Conservation (phyloP, 2,329 filamentous ascomycete genomes). For the Tolypocladium pustulatum region DNA sequence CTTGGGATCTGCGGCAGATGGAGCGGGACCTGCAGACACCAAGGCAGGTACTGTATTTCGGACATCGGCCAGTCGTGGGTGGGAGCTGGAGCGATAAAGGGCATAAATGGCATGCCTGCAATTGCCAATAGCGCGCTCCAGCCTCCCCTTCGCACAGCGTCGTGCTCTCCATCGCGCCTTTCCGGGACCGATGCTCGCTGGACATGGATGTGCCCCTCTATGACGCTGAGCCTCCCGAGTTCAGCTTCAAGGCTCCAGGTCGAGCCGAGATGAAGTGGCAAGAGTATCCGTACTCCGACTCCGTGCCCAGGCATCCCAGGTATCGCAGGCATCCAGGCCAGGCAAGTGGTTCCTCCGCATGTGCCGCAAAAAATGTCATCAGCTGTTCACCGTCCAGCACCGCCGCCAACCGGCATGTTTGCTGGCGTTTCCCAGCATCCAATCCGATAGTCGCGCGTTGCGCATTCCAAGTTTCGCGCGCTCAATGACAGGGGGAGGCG, state of each 20-base stretch:
- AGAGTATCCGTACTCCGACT: background rate
- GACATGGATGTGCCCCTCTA: background rate
- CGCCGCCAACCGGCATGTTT: background rate
- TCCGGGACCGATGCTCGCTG: background rate
- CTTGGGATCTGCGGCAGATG: background rate
- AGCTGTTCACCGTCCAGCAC: background rate
- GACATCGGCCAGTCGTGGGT: background rate
- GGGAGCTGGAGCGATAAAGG: background rate
- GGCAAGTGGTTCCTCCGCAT: background rate
- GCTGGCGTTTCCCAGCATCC: background rate
- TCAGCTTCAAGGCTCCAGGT: background rate
- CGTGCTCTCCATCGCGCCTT: background rate
- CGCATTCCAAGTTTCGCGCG: background rate
- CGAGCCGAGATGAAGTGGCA: background rate
- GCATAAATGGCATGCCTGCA: background rate
- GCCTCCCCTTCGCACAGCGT: background rate
- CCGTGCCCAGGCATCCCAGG: too few relatives aligned
- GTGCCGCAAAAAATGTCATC: too few relatives aligned
- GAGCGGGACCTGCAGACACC: background rate
- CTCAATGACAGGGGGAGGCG: background rate
- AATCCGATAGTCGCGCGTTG: background rate
- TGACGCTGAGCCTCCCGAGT: background rate
- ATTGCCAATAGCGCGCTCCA: background rate
- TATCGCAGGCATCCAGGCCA: too few relatives aligned
- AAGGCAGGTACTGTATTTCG: background rate